Evolutionary conservation across 2,329 filamentous ascomycete genomes (phyloP).

Genomic region (Coniochaeta prunicola): DNA sequence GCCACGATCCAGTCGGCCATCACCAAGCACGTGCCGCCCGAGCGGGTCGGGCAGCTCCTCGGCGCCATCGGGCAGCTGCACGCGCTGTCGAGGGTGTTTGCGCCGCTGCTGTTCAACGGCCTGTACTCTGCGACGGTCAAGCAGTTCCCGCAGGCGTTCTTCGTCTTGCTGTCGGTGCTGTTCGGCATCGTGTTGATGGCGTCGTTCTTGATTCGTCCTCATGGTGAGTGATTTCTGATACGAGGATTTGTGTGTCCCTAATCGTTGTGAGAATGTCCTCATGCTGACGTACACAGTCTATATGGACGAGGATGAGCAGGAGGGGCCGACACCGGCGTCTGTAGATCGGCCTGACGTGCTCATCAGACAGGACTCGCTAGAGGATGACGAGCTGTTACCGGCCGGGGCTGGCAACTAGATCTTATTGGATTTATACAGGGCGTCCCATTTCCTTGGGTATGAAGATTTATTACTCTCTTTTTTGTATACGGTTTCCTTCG

Average conservation of each 20-base stretch:
- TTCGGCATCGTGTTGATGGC: constrained; percentile 61
- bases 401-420: background rate
- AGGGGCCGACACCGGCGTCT: background rate
- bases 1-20: constrained; percentile 78
- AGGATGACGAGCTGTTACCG: constrained; percentile 3
- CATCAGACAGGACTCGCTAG: background rate
- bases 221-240: constrained; percentile 61
- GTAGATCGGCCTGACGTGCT: background rate
- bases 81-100: constrained; percentile 69
- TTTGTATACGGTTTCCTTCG: background rate
- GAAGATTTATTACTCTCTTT: too few relatives aligned
- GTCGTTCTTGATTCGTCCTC: constrained; percentile 64
- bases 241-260: background rate
- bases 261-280: background rate
- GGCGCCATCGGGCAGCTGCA: constrained; percentile 84
- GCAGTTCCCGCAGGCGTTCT: constrained; percentile 73
- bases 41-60: constrained; percentile 77
- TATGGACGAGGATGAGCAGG: constrained; percentile 6
- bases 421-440: background rate
- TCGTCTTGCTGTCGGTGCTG: constrained; percentile 61
- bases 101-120: constrained; percentile 76
- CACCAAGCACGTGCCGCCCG: constrained; percentile 83
- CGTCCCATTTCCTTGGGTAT: background rate
- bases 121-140: constrained; percentile 79
- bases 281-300: constrained; percentile 10